Evolutionary conservation across 2,329 filamentous ascomycete species (phyloP), one percentile per base, ranked within the genome.

Genomic region (Myriosclerotinia scirpicola): DNA sequence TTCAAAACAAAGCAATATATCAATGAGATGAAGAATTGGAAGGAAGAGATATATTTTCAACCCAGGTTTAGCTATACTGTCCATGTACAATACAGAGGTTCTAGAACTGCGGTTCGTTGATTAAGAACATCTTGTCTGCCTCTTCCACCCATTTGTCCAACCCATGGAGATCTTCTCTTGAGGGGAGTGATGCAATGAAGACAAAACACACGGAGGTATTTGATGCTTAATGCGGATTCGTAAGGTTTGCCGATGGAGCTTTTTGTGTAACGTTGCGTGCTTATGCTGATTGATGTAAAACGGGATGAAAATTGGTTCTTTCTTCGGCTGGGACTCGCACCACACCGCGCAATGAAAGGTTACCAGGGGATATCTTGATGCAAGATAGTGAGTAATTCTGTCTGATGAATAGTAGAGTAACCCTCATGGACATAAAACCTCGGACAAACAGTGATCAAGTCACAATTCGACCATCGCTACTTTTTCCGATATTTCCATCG

Each of bases 121-220:
- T 50, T 61, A 61, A 61, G 46, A 50, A 50, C 20, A 38, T 61
- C 44, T 61, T 50, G 44, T 38, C 58, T 61, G 44, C 34, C 44
- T 52, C 55, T 61, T 44, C 46, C 54, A 40, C 56, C 54, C 46
- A 17, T 44, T 26, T 22, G 15, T 65, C 46, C 42, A 50, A 44
- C 55, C 64, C 50, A 46, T 34, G 46, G 26, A 52, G 30, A 44
- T 53, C 36, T 64, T 65, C 38, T 53, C 34, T 40, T 42, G 64
- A 65, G 64, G 38, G 64, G 64, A 65, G 55, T 65, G 50, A 61
- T 61, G 64, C 54, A 53, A 48, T 34, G 15, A 53, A 65, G 54
- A 48, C 34, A 60, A 65, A 44, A 22, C 26, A 59, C 42, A 36
- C n/a, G 9, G 46, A 65, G 22, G 34, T 53, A 65, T 65, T 46